A percentile compares a stretch with the other conserved stretches of the same genome.
Evolutionary conservation across 176 grass and related monocot species (phyloP).

Genomic region (Triticum urartu): DNA sequence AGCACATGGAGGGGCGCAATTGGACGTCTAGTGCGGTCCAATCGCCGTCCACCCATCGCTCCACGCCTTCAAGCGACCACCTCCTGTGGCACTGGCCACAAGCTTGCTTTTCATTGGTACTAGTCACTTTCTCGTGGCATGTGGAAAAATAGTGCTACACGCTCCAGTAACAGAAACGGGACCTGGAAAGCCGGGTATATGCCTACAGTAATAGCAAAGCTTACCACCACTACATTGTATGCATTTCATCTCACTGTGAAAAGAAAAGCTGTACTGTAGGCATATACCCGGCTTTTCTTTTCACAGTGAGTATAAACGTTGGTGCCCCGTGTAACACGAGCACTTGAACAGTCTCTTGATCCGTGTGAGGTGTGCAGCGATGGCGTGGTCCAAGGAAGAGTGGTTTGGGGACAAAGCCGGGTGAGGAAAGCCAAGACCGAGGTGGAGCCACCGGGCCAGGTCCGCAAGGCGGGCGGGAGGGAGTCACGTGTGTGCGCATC

Average conservation of each 20-base stretch:
- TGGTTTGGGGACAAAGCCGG: not conserved
- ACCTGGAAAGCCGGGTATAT: no score
- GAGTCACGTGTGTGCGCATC: conserved; percentile 34
- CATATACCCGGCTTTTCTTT: no score
- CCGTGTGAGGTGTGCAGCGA: not conserved
- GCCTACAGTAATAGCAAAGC: no score
- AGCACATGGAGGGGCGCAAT: not conserved
- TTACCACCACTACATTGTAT: no score
- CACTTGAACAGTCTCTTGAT: no score
- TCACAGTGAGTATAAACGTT: no score
- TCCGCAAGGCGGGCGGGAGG: not conserved
- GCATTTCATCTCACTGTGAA: not conserved
- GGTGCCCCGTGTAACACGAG: not conserved
- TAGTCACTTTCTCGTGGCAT: not conserved
- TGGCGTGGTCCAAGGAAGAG: not conserved
- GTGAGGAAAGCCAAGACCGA: not conserved
- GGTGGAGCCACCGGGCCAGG: not conserved
- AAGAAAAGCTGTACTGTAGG: not conserved
- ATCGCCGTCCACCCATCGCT: not conserved
- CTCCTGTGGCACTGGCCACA: no score
- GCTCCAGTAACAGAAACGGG: not conserved
- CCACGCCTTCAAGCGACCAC: not conserved
- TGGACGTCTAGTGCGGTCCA: not conserved
- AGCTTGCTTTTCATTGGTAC: not conserved
- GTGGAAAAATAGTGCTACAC: no score